Base-by-base conservation (phyloP, 2,329 filamentous ascomycete genomes). In the Chaetomium olivaceum region DNA sequence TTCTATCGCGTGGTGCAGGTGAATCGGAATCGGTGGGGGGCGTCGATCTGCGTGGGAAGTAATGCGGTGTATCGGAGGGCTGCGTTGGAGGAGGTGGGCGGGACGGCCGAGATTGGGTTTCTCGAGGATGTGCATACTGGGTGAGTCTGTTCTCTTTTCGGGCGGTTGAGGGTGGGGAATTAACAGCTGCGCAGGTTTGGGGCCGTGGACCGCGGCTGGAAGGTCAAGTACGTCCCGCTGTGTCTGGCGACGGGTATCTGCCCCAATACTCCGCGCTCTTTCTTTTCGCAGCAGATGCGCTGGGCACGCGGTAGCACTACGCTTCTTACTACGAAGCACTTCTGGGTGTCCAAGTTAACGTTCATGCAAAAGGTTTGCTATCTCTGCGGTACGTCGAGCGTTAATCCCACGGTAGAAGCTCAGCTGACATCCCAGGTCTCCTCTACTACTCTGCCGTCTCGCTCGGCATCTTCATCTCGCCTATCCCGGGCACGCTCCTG, bases 71-170 rank as follows among this genome's bases (percentile, higher is more conserved):
- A 80, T 62, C 73, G 78, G 2, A 73, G 78, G 11, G 76, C 72
- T 6, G 76, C 78, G 2, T 73, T 80, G 2, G 77, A 72, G 23
- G 77, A 78, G 27, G 77, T 80, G 3, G 77, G 78, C 1, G 78
- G 78, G 9, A 80, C 78, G 0, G 77, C 78, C 1, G 77, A 79
- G 67, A 79, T 79, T 70, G 78, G 77, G 1, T 79, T 78, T 69
- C 79, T 77, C 7, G 78, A 80, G 72, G 78, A 80, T 65, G 78
- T 80, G n/a, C 77, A 80, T 66, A 80, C 78, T 9, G 78, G 78
- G 74, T 76, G 58, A 67, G 74, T 70, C 23, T 56, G 52, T 33
- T 19, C 6, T 55, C 6, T 31, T 33, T n/a, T 43, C 5, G 8
- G 31, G 29, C 3, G 56, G 12, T 16, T 21, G 6, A 4, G 39